Evolutionary conservation across 306 rosid genomes (phyloP), one percentile per base, ranked within the genome.

Genomic region (Phaseolus lunatus): DNA sequence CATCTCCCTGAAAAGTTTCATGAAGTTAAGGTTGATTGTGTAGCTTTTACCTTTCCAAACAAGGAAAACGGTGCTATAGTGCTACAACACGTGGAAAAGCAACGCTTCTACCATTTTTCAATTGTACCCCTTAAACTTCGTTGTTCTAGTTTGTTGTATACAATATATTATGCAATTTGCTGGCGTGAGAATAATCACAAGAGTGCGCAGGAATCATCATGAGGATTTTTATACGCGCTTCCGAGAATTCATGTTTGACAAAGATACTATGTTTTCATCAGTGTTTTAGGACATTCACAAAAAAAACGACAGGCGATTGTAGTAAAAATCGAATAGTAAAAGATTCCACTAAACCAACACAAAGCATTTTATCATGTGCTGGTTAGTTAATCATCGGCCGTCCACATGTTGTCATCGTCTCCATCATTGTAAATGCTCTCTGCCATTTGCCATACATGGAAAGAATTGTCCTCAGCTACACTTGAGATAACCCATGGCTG

Each of bases 371-470:
- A 68, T 45, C 13, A 33, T 59, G 16, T 5, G 70, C 72, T 52
- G 31, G 69, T 16, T 62, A 50, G 14, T 31, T 62, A 52, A 16
- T 57, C 82, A 75, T 63, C 50, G 67, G 66, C 72, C 62, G 57
- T 31, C 83, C 74, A 80, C 47, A 19, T 24, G 9, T 83, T 76
- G 0, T 81, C 93, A 0, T 86, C 87, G 5, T 86, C 87, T 3
- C 81, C 85, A 11, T 84, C 92, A 3, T 78, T 84, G 61, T 86
- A 89, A 77, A 95, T 90, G 76, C 85, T 80, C 29, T 89, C 93
- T 4, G 99, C 86, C 84, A 95, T 87, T 85, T 92, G 92, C 99
- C 99, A 95, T 39, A 95, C 82, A 76, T 92, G 97, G 83, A 92
- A 78, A 57, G 94, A 86, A 68, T 92, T 95, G 73, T 95, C 97